Evolutionary conservation across 1,139 yeast species (phyloP).

Genomic region (Eremothecium cymbalariae): DNA sequence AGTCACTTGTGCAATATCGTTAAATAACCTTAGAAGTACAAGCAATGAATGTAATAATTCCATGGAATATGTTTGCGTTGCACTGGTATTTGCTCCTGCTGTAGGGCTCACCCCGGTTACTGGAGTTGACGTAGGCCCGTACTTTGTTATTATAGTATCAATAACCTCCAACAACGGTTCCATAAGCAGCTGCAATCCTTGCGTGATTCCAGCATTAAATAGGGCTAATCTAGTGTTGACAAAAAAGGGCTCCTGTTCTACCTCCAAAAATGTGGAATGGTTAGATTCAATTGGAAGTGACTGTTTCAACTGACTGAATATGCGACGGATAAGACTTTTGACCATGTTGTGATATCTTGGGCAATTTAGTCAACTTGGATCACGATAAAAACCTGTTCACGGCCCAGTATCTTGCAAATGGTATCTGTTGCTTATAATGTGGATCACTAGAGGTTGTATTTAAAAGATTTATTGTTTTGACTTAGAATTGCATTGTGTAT

Average conservation of each 20-base stretch:
- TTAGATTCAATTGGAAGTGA: constrained; percentile 11
- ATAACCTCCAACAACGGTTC: constrained; percentile 18
- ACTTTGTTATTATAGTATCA: constrained; percentile 16
- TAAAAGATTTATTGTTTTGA: too few species aligned
- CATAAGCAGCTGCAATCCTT: constrained; percentile 18
- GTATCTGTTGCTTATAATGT: too few species aligned
- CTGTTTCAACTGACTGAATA: constrained; percentile 7
- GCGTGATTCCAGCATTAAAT: constrained; percentile 19
- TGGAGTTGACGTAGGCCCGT: constrained; percentile 14
- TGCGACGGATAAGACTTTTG: constrained; percentile 3
- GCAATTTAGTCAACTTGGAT: too few species aligned
- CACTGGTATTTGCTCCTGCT: neutral
- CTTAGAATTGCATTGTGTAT: too few species aligned
- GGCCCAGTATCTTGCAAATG: too few species aligned
- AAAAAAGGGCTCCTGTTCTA: constrained; percentile 22
- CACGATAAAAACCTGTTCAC: too few species aligned
- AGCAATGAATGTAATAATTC: constrained; percentile 22
- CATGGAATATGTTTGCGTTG: constrained; percentile 2
- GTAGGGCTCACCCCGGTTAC: constrained; percentile 8
- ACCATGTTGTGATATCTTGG: constrained; percentile 3
- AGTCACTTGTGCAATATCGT: constrained; percentile 24
- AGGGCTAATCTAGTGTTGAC: constrained; percentile 20
- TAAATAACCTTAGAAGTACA: constrained; percentile 22
- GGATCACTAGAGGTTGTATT: too few species aligned
- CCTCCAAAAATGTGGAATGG: constrained; percentile 18